These are phyloP conservation scores for Strobilomyces dryophilus DNA, from an alignment of 768 basidiomycete species.

Conservation along the genomic window DNA sequence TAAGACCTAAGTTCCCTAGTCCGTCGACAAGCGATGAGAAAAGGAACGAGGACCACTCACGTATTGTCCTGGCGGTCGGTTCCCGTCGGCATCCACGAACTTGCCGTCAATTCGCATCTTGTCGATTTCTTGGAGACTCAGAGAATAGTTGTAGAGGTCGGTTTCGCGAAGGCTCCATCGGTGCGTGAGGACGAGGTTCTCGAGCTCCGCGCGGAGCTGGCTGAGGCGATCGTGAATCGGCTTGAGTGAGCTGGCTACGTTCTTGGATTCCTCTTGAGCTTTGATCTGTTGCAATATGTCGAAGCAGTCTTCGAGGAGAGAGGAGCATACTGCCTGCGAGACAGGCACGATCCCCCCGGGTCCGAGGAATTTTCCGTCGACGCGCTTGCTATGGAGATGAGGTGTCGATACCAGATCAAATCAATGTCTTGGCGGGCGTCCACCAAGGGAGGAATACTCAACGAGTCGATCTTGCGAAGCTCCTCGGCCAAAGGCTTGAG, in stretches of 20 bases:
- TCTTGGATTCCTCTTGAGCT: slow-evolving; percentile 84
- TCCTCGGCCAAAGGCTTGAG: slow-evolving; percentile 90
- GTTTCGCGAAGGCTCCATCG: slow-evolving; percentile 96
- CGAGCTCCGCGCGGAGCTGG: slow-evolving; percentile 83
- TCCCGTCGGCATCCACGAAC: slow-evolving; percentile 92
- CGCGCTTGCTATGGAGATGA: slow-evolving; percentile 61
- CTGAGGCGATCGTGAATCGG: slow-evolving; percentile 91
- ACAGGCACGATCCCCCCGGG: slow-evolving; percentile 86
- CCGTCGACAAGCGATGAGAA: background rate
- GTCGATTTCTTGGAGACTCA: slow-evolving; percentile 93
- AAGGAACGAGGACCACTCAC: slow-evolving; percentile 42
- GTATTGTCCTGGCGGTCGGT: slow-evolving; percentile 91
- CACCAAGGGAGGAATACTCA: slow-evolving; percentile 48
- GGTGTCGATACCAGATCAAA: background rate
- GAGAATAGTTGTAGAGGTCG: slow-evolving; percentile 89
- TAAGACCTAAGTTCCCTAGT: slow-evolving; percentile 56
- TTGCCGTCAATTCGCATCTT: slow-evolving; percentile 96
- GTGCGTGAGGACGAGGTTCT: slow-evolving; percentile 89
- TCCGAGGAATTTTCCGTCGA: slow-evolving; percentile 93
- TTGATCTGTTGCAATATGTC: slow-evolving; percentile 94
- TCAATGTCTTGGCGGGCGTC: slow-evolving; percentile 18
- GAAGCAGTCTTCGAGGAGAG: slow-evolving; percentile 94
- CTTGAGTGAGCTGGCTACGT: slow-evolving; percentile 80
- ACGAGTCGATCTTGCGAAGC: slow-evolving; percentile 93
- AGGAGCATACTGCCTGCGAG: slow-evolving; percentile 88